phyloP scores from a whole-genome alignment of 176 grass and related monocot species.

The Avena insularis region DNA sequence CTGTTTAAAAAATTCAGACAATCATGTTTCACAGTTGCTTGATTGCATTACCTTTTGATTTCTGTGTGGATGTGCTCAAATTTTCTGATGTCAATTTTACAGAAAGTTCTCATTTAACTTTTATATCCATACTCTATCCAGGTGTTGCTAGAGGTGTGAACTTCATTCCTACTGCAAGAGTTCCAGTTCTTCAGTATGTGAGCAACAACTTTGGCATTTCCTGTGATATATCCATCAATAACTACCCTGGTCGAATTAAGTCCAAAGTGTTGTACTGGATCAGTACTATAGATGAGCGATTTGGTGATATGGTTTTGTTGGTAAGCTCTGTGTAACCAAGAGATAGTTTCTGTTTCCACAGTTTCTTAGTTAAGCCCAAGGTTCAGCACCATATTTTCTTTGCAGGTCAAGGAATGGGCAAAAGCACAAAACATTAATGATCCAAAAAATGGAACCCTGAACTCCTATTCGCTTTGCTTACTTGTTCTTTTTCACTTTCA shows the following conservation, averaged over 20 bases:
- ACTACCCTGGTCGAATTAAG: constrained; percentile 73
- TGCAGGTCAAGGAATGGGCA: constrained; percentile 97
- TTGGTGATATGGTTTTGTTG: constrained; percentile 89
- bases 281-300: constrained; percentile 68
- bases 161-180: constrained; percentile 82
- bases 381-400: constrained; percentile 36
- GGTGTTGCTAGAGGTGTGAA: constrained; percentile 57
- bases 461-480: constrained; percentile 89
- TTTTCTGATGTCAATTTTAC: not conserved
- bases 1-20: not conserved
- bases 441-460: constrained; percentile 78
- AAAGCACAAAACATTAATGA: constrained; percentile 94
- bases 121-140: constrained; percentile 45
- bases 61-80: not conserved
- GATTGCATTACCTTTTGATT: not conserved
- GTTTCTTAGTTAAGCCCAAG: constrained; percentile 17
- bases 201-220: constrained; percentile 66
- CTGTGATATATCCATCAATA: constrained; percentile 85
- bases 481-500: constrained; percentile 91
- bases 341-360: not conserved
- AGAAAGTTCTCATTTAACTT: not conserved
- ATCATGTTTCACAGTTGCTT: constrained; percentile 1
- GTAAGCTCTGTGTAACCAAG: constrained; percentile 44
- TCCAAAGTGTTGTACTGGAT: constrained; percentile 79
- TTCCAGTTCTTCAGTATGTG: constrained; percentile 81